Evolutionary conservation across 1,284 basidiomycete species (phyloP), one percentile per base, ranked within the genome.

Genomic region (Coriolopsis trogii): DNA sequence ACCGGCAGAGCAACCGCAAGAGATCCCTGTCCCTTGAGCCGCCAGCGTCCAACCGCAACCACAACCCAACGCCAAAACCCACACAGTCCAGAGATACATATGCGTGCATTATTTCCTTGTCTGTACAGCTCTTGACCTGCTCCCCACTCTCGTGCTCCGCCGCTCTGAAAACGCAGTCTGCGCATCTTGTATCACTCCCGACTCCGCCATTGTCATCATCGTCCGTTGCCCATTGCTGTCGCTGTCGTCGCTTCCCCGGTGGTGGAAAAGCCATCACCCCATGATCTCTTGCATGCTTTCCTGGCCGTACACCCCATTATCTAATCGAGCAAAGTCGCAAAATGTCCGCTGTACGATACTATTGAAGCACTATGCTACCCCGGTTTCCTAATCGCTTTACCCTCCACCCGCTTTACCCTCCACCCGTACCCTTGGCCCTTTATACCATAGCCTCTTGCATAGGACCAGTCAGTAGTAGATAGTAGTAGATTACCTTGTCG

Each of bases 11-110:
- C 55, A 53, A 12, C 55, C 55, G 23, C 60, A 64, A 53, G 56
- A 61, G 18, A 59, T 69, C 49, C 29, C 53, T 31, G 59, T 67
- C 26, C 56, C 47, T 9, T 66, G 61, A 62, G 30, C 31, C 28
- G n/a, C 24, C 21, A 7, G 28, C 36, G 13, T 38, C 13, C 20
- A 13, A 12, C 38, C n/a, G 15, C 15, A 16, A 42, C 26, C 16
- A 26, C 20, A 21, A 24, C 24, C 15, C 23, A 15, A n/a, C n/a
- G n/a, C n/a, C 24, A 16, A 31, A 25, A 18, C 33, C n/a, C 33
- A 33, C 33, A 18, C 20, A 34, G n/a, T 21, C 37, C 15, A 36
- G 10, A 23, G 26, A 29, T 6, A 21, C 12, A 16, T 29, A 15
- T 23, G 18, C 36, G 16, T 18, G 18, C 9, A 7, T 18, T 38